Base-by-base conservation (phyloP, 2,329 filamentous ascomycete genomes). In the Penicillium hordei region DNA sequence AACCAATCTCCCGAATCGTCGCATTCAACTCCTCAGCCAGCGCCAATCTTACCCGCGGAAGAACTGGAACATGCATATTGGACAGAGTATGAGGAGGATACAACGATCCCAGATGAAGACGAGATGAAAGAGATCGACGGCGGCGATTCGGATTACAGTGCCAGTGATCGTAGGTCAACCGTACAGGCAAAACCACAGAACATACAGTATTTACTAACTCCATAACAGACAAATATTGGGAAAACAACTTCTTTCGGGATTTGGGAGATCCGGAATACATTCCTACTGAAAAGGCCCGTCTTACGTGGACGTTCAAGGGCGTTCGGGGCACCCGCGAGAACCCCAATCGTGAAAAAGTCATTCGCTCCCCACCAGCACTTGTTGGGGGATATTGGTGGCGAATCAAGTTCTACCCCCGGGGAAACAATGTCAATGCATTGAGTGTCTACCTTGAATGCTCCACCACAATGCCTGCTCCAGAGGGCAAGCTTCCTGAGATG, bases 361-460 rank as follows among this genome's bases (percentile, higher is more conserved):
- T 87, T 80, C 81, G 80, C 31, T 87, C 85, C 6, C 82, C 79
- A 0, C 68, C 79, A 6, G 81, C 84, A 12, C 79, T 73, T 27
- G 76, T 87, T 56, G 85, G 83, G 21, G 84, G 83, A 21, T 81
- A 83, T 60, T 84, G 86, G 68, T 88, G 85, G 85, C 84, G 82
- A 55, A 83, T 88, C 75, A 87, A 87, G 69, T 84, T 87, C 67
- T 87, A 84, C 63, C 85, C 85, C 2, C 79, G 80, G 44, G 85
- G 85, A 21, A 86, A 87, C 65, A 81, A 82, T 61, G 80, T 82
- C 2, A 79, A 81, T 39, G 82, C 82, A 33, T 68, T 87, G 52
- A 86, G 84, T 62, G 77, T 86, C 25, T 88, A 87, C 63, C 73
- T 88, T 36, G 84, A 86, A 67, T 86, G 83, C 67, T 81, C 84